Evolutionary conservation across 108 stramenopile species (phyloP).

Genomic region (Nitzschia sp.): DNA sequence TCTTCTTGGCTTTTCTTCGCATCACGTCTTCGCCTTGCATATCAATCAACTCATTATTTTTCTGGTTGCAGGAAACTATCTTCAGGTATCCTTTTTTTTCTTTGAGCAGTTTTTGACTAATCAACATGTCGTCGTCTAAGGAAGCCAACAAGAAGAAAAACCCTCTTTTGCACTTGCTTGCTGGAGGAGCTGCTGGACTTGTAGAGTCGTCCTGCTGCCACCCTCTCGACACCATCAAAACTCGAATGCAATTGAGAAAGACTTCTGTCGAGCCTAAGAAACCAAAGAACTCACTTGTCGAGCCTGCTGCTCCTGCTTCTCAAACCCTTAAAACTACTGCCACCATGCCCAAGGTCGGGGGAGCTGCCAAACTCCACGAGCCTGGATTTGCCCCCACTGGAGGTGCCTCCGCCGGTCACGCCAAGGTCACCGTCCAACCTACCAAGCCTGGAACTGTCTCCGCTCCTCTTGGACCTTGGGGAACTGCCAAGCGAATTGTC

Average conservation of each 20-base stretch:
- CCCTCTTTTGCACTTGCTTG: slow-evolving; percentile 80
- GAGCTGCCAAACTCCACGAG: slow-evolving; percentile 11
- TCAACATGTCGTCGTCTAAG: slow-evolving; percentile 6
- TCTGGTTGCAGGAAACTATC: no score
- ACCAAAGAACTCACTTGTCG: slow-evolving; percentile 41
- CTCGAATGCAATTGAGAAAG: slow-evolving; percentile 88
- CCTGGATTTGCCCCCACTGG: slow-evolving; percentile 18
- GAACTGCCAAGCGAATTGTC: slow-evolving; percentile 83
- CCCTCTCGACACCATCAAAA: slow-evolving; percentile 94
- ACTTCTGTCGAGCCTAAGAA: slow-evolving; percentile 37
- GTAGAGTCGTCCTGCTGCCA: slow-evolving; percentile 91
- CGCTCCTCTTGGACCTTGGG: slow-evolving; percentile 71
- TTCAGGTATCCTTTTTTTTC: no score
- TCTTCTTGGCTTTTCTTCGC: no score
- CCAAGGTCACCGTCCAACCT: slow-evolving; percentile 20
- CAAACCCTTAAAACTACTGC: slow-evolving; percentile 16
- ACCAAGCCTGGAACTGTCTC: slow-evolving; percentile 32
- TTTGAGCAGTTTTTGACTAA: no score
- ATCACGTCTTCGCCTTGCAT: no score
- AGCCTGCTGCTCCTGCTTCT: slow-evolving; percentile 50
- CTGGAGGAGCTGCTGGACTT: slow-evolving; percentile 91
- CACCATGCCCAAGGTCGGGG: neutral
- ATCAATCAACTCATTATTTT: no score
- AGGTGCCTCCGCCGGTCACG: slow-evolving; percentile 6
- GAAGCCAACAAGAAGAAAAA: slow-evolving; percentile 65